Conservation (phyloP, 2,329 filamentous ascomycete genomes). For the Colletotrichum noveboracense region DNA sequence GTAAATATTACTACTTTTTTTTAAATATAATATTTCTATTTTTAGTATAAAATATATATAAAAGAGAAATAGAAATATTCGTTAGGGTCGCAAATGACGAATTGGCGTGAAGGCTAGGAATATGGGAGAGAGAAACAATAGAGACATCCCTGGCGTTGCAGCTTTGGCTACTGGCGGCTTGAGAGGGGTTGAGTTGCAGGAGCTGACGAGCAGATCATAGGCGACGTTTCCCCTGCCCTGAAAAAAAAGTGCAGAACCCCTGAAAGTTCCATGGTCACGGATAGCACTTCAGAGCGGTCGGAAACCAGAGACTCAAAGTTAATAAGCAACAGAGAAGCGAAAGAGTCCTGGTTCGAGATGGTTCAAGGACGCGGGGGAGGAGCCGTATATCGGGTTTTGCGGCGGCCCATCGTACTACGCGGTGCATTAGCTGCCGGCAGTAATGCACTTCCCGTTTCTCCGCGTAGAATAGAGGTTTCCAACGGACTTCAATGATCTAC, state of each 20-base stretch:
- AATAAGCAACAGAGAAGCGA: fast-evolving
- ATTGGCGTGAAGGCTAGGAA: fast-evolving
- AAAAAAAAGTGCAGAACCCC: not conserved
- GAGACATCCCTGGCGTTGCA: fast-evolving
- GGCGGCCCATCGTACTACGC: fast-evolving
- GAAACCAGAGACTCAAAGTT: not conserved
- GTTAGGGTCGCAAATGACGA: fast-evolving
- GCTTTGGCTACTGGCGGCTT: not conserved
- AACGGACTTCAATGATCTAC: not conserved
- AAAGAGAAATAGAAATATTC: too few species aligned
- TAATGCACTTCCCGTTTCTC: not conserved
- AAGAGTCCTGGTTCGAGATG: not conserved
- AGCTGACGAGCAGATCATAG: fast-evolving
- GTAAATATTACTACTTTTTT: too few species aligned
- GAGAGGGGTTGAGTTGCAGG: not conserved
- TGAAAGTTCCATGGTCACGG: not conserved
- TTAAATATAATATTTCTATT: too few species aligned
- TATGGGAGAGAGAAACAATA: fast-evolving
- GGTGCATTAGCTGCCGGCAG: not conserved
- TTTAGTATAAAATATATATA: too few species aligned
- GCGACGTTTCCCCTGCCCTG: not conserved
- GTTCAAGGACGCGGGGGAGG: not conserved
- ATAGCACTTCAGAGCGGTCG: not conserved
- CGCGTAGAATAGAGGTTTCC: not conserved
- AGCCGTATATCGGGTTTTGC: not conserved